Evolutionary conservation across 2,329 filamentous ascomycete genomes (phyloP).

Genomic region (Thielaviopsis euricoi): DNA sequence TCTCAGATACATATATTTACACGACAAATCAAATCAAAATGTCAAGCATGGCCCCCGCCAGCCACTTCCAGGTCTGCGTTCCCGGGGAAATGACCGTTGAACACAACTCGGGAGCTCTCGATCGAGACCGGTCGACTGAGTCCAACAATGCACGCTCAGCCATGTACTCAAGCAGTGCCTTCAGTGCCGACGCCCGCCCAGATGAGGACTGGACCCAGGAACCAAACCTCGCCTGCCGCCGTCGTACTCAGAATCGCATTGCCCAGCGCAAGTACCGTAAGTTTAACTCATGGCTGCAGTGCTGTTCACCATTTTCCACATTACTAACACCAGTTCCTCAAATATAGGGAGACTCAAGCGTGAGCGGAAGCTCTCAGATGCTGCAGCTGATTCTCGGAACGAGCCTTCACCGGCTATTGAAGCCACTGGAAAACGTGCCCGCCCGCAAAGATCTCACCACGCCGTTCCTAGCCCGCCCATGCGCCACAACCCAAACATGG

Average conservation of each 20-base stretch:
- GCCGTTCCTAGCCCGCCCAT: not conserved
- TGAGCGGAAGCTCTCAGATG: not conserved
- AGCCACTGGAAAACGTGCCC: not conserved
- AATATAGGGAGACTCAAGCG: not conserved
- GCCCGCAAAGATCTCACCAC: not conserved
- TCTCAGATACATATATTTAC: no score
- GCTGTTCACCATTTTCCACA: not conserved
- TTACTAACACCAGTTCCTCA: not conserved
- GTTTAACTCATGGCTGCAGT: conserved; percentile 20
- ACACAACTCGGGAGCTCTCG: not conserved
- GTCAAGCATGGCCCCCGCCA: not conserved
- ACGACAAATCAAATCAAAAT: no score
- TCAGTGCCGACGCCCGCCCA: conserved; percentile 83
- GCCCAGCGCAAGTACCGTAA: conserved; percentile 92
- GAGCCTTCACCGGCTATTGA: not conserved
- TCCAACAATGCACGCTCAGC: not conserved
- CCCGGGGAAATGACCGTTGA: not conserved
- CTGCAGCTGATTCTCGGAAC: not conserved
- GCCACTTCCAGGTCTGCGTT: not conserved
- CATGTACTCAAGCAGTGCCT: conserved; percentile 63
- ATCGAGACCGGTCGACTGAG: not conserved
- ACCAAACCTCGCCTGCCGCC: conserved; percentile 83
- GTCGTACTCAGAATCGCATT: conserved; percentile 93
- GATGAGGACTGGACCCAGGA: conserved; percentile 99
- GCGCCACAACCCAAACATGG: not conserved